A percentile compares a stretch with the other conserved stretches of the same genome.
Evolutionary conservation across 257 asterid species (phyloP).

Genomic region (Vinca minor): DNA sequence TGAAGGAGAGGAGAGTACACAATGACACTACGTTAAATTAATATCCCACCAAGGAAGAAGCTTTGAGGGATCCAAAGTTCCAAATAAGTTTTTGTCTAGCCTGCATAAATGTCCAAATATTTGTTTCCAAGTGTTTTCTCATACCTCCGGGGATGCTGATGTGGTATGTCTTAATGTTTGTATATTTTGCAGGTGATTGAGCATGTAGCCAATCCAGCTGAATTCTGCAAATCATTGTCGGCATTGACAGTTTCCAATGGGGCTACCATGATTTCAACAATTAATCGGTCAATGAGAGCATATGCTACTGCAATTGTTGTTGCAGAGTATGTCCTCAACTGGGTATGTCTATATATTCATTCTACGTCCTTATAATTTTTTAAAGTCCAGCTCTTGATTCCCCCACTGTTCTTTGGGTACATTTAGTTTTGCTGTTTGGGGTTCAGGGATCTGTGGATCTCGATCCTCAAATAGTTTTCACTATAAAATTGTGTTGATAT

Average conservation of each 20-base stretch:
- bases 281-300: slow-evolving; percentile 90
- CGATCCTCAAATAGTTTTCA: neutral
- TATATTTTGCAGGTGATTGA: slow-evolving; percentile 64
- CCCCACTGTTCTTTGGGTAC: neutral
- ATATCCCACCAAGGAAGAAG: neutral
- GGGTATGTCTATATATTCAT: slow-evolving; percentile 45
- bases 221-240: slow-evolving; percentile 84
- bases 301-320: slow-evolving; percentile 72
- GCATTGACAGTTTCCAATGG: slow-evolving; percentile 58
- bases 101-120: neutral
- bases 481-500: neutral
- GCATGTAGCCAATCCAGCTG: slow-evolving; percentile 87
- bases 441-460: too few species aligned
- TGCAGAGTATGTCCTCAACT: slow-evolving; percentile 70
- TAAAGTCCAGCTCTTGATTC: neutral
- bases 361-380: neutral
- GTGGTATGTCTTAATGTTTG: slow-evolving; percentile 7
- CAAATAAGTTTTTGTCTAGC: neutral
- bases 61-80: neutral
- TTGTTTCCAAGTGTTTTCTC: neutral
- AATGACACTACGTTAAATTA: neutral
- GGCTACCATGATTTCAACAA: slow-evolving; percentile 76
- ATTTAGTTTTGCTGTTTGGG: neutral
- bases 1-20: neutral
- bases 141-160: neutral